A percentile compares a stretch with the other conserved stretches of the same genome.
phyloP scores from a whole-genome alignment of 2,329 filamentous ascomycete genomes.

The Nigrospora oryzae region DNA sequence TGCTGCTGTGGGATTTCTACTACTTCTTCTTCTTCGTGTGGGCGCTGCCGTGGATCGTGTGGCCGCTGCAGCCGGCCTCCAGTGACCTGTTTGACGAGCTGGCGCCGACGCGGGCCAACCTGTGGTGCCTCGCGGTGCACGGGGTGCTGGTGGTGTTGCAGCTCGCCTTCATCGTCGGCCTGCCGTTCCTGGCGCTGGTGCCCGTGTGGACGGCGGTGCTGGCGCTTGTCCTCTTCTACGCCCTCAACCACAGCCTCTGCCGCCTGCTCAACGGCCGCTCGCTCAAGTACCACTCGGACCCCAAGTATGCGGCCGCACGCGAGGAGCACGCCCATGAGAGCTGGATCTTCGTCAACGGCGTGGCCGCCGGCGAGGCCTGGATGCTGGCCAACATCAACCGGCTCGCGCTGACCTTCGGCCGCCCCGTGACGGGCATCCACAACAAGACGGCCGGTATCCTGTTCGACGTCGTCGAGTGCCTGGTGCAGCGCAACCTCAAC shows the following conservation, averaged over 20 bases:
- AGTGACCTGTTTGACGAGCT: constrained; percentile 56
- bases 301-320: constrained; percentile 38
- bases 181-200: constrained; percentile 42
- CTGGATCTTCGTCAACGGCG: constrained; percentile 77
- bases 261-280: constrained; percentile 42
- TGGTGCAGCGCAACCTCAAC: constrained; percentile 66
- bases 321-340: constrained; percentile 53
- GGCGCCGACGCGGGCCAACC: constrained; percentile 46
- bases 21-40: constrained; percentile 46
- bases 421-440: constrained; percentile 64
- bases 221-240: constrained; percentile 33
- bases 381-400: constrained; percentile 63
- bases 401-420: constrained; percentile 62
- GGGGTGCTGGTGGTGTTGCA: constrained; percentile 51
- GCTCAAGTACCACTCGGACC: constrained; percentile 41
- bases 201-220: constrained; percentile 38
- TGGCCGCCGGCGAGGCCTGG: constrained; percentile 57
- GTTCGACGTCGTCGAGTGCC: constrained; percentile 69
- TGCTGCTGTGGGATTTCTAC: constrained; percentile 44
- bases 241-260: constrained; percentile 43
- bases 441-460: constrained; percentile 67
- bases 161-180: constrained; percentile 45
- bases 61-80: constrained; percentile 43
- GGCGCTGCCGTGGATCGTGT: constrained; percentile 53
- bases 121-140: constrained; percentile 50